These are phyloP conservation scores for Dryadomyces quercivorus DNA, from an alignment of 2,329 filamentous ascomycete genomes.

Conservation along the genomic window DNA sequence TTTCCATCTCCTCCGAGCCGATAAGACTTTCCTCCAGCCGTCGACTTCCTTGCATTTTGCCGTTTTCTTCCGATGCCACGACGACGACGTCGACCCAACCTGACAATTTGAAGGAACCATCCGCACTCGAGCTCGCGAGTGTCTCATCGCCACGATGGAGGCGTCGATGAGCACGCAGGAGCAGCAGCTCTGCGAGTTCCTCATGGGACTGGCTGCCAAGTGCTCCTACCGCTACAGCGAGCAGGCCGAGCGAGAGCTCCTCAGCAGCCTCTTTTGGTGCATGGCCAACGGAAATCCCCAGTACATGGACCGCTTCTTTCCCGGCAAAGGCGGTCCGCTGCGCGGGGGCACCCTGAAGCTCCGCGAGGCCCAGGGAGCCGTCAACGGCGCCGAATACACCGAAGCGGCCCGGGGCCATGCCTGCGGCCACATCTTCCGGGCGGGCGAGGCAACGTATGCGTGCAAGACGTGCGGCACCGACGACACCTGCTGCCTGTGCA, in stretches of 20 bases:
- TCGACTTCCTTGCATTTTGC: not conserved
- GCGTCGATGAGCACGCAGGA: slow-evolving; percentile 51
- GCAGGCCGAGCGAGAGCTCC: slow-evolving; percentile 57
- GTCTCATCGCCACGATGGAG: not conserved
- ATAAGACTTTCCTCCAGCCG: no score
- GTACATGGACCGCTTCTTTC: slow-evolving; percentile 72
- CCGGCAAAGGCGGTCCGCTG: slow-evolving; percentile 51
- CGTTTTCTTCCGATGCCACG: not conserved
- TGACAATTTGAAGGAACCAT: not conserved
- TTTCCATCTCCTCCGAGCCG: no score
- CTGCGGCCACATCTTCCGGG: slow-evolving; percentile 95
- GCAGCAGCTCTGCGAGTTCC: slow-evolving; percentile 69
- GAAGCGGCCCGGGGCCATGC: slow-evolving; percentile 83
- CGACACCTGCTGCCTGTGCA: slow-evolving; percentile 91
- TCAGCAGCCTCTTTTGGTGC: slow-evolving; percentile 75
- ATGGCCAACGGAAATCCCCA: slow-evolving; percentile 65
- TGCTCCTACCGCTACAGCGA: slow-evolving; percentile 67
- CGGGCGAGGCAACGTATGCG: slow-evolving; percentile 83
- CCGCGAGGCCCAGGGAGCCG: slow-evolving; percentile 77
- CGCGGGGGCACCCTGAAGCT: slow-evolving; percentile 57
- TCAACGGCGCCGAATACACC: slow-evolving; percentile 90
- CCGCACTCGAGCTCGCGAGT: not conserved
- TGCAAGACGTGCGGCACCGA: slow-evolving; percentile 92
- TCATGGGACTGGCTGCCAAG: slow-evolving; percentile 63
- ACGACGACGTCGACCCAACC: not conserved